phyloP scores from a whole-genome alignment of 208 protist species.

The Leishmania tropica region DNA sequence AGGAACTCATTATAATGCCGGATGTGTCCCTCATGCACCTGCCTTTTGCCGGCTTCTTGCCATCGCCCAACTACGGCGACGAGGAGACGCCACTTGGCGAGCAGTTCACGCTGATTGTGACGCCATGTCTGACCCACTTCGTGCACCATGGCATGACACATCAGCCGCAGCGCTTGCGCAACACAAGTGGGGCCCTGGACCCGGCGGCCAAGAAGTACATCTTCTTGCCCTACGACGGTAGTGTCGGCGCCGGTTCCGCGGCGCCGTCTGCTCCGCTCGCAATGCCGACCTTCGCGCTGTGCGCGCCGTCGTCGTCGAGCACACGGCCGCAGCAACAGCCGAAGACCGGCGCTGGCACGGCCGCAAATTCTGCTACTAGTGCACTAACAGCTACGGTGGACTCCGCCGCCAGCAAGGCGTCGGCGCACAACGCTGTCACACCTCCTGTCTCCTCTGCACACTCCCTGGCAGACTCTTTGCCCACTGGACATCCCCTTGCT shows the following conservation, averaged over 20 bases:
- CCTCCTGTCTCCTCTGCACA: slow-evolving; percentile 16
- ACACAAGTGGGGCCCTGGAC: slow-evolving; percentile 22
- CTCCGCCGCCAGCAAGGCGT: background rate
- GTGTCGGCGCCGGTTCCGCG: background rate
- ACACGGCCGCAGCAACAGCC: slow-evolving; percentile 4
- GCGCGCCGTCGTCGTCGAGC: background rate
- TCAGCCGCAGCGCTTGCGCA: background rate
- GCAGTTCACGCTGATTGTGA: slow-evolving; percentile 65
- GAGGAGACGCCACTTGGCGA: slow-evolving; percentile 54
- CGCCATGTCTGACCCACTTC: slow-evolving; percentile 71
- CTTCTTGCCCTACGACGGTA: slow-evolving; percentile 30
- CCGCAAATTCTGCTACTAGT: background rate
- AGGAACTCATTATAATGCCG: slow-evolving; percentile 79
- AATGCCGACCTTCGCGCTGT: slow-evolving; percentile 6
- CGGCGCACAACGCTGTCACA: background rate
- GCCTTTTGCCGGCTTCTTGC: slow-evolving; percentile 72
- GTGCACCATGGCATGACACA: slow-evolving; percentile 42
- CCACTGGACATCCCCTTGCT: slow-evolving; percentile 8
- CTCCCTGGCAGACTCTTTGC: slow-evolving; percentile 18
- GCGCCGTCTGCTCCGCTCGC: background rate
- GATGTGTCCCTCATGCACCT: slow-evolving; percentile 77
- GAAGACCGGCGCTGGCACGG: background rate
- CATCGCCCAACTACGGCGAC: slow-evolving; percentile 40
- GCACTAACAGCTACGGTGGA: background rate
- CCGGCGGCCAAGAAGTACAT: slow-evolving; percentile 30